Base-by-base conservation (phyloP, 495 filamentous ascomycete genomes). In the Xylaria sp. region DNA sequence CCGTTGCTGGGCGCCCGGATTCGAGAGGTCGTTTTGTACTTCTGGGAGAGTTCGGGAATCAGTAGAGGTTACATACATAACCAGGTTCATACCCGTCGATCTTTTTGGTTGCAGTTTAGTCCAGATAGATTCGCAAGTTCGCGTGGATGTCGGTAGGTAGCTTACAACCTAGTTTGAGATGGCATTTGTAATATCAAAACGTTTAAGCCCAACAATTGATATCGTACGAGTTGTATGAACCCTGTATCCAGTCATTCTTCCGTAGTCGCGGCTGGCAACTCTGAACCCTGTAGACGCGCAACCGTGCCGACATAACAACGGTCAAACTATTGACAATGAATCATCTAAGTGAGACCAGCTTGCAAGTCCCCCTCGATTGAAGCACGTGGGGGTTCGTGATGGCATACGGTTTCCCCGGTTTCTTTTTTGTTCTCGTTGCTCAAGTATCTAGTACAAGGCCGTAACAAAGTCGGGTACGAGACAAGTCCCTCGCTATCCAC, bases 1-100 rank as follows among this genome's bases (percentile, higher is more conserved):
- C 81, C 82, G 73, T 81, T 83, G 81, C 83, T 85, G 82, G 82
- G 82, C 82, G 79, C 83, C 83, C 78, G 76, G 73, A 74, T 81
- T 80, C 68, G 80, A 85, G 81, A 81, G 74, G 72, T 81, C 82
- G 82, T 84, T 74, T 82, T 84, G 82, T 74, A 76, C 69, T 69
- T 81, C 78, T 37, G 78, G 73, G 83, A 84, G 70, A 83, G 74
- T 74, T 66, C 76, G 81, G 81, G 82, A 84, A 85, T 83, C 82
- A 84, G 82, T 81, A 79, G 83, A 83, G 81, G 82, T 82, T 76
- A 85, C 83, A 85, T 76, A 85, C 83, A 85, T 82, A 48, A 64
- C 65, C 21, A 59, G 14, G 44, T 67, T 67, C 57, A 72, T 64
- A 73, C 78, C 70, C 67, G 74, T 71, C 15, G 41, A 53, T 62